Conservation (phyloP, 2,329 filamentous ascomycete genomes). For the Paecilomyces fulvus region DNA sequence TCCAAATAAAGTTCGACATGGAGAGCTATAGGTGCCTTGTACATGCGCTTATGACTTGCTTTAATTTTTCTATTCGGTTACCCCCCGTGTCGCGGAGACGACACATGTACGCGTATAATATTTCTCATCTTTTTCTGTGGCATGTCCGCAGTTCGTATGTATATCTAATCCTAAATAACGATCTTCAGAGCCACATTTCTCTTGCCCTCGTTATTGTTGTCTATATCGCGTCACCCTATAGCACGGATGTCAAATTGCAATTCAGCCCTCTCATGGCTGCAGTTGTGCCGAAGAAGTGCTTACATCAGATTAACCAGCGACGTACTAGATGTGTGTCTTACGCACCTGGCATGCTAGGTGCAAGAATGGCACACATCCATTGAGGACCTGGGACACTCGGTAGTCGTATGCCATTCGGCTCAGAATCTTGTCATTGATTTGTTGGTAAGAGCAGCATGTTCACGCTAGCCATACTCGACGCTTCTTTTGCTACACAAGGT, state of each 20-base stretch:
- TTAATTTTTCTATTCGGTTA: slow-evolving; percentile 8
- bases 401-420: not conserved
- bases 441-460: too few species aligned
- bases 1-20: slow-evolving; percentile 26
- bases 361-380: slow-evolving; percentile 35
- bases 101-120: slow-evolving; percentile 17
- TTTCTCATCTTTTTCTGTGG: not conserved
- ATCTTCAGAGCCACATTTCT: not conserved
- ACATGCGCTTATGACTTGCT: slow-evolving; percentile 21
- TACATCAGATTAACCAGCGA: slow-evolving; percentile 49
- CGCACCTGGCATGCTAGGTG: slow-evolving; percentile 12
- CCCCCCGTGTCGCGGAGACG: slow-evolving; percentile 13
- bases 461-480: not conserved
- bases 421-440: not conserved
- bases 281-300: slow-evolving; percentile 99
- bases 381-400: slow-evolving; percentile 35
- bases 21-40: slow-evolving; percentile 31
- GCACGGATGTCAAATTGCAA: slow-evolving; percentile 99
- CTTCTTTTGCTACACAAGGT: not conserved
- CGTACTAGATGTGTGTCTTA: slow-evolving; percentile 37
- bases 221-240: slow-evolving; percentile 26
- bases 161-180: slow-evolving; percentile 2
- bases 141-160: not conserved
- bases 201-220: too few species aligned
- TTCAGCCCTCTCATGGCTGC: slow-evolving; percentile 70